phyloP scores from a whole-genome alignment of 495 filamentous ascomycete genomes.

The Aspergillus heteromorphus region DNA sequence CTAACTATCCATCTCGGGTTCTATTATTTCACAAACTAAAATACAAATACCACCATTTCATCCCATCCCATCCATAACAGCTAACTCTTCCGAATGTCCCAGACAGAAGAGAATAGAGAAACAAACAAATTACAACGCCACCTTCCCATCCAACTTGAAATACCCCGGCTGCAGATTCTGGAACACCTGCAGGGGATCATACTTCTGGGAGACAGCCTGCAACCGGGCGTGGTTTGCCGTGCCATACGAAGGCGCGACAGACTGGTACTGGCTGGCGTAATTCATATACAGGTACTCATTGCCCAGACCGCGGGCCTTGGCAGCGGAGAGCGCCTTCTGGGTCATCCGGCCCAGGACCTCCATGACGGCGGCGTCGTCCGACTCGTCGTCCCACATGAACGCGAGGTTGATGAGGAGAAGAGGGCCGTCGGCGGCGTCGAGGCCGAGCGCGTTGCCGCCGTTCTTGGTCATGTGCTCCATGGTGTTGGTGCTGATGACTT shows the following conservation, averaged over 20 bases:
- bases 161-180: conserved; percentile 37
- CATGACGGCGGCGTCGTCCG: conserved; percentile 28
- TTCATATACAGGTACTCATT: conserved; percentile 41
- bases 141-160: conserved; percentile 29
- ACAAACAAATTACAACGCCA: background rate
- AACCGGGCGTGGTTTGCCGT: conserved; percentile 25
- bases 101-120: too few species aligned
- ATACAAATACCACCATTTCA: too few species aligned
- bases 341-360: conserved; percentile 17
- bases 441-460: conserved; percentile 51
- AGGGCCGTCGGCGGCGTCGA: conserved; percentile 34
- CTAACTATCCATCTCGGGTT: too few species aligned
- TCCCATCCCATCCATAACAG: too few species aligned
- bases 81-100: too few species aligned
- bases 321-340: conserved; percentile 7
- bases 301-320: conserved; percentile 35
- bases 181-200: conserved; percentile 35
- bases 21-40: too few species aligned
- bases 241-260: conserved; percentile 37
- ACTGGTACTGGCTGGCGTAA: conserved; percentile 35
- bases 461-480: conserved; percentile 33
- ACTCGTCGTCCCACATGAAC: conserved; percentile 28
- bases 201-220: conserved; percentile 26
- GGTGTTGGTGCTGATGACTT: conserved; percentile 38
- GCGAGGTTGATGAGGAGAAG: conserved; percentile 32